Percentiles rank a stretch among this genome's conserved stretches.
Conservation (phyloP, 139 green algal genomes). For the Micractinium conductrix region DNA sequence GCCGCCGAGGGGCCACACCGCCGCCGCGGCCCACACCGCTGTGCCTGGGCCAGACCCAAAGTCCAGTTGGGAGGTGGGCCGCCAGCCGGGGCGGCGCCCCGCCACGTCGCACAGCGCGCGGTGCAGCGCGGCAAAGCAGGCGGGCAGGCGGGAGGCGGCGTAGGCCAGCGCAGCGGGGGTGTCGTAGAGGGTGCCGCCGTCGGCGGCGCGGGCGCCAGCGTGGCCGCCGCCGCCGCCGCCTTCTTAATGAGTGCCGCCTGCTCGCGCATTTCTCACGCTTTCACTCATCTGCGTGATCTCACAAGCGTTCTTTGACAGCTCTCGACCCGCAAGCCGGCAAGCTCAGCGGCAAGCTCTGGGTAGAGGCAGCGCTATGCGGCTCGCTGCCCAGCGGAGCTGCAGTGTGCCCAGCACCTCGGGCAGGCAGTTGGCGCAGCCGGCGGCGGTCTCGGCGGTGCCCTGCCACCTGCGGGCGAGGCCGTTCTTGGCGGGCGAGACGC, state of each 20-base stretch:
- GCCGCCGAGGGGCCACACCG: constrained; percentile 45
- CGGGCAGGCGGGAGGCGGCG: constrained; percentile 48
- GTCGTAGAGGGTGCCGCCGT: constrained; percentile 32
- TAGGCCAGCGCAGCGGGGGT: constrained; percentile 46
- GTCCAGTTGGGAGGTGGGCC: constrained; percentile 68
- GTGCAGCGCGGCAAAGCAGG: constrained; percentile 54
- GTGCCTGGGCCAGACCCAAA: constrained; percentile 81
- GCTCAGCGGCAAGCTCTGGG: too few relatives aligned
- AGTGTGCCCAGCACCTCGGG: background rate
- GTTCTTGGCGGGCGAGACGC: constrained; percentile 12
- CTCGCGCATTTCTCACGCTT: too few relatives aligned
- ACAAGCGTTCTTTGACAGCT: too few relatives aligned
- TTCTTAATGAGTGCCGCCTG: background rate
- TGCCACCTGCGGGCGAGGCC: background rate
- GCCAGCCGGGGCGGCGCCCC: constrained; percentile 41
- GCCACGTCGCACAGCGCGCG: constrained; percentile 49
- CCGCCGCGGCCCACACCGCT: constrained; percentile 72
- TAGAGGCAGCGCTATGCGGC: background rate
- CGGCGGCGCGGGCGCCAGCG: too few relatives aligned
- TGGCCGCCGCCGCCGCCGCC: background rate
- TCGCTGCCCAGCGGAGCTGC: background rate
- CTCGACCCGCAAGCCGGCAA: too few relatives aligned
- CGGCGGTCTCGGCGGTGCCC: background rate
- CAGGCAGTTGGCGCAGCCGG: background rate
- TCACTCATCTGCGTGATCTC: too few relatives aligned